Percentiles rank a stretch among this genome's conserved stretches.
These are phyloP conservation scores for Boletus speciosus DNA, from an alignment of 768 basidiomycete genomes.

Conservation along the genomic window DNA sequence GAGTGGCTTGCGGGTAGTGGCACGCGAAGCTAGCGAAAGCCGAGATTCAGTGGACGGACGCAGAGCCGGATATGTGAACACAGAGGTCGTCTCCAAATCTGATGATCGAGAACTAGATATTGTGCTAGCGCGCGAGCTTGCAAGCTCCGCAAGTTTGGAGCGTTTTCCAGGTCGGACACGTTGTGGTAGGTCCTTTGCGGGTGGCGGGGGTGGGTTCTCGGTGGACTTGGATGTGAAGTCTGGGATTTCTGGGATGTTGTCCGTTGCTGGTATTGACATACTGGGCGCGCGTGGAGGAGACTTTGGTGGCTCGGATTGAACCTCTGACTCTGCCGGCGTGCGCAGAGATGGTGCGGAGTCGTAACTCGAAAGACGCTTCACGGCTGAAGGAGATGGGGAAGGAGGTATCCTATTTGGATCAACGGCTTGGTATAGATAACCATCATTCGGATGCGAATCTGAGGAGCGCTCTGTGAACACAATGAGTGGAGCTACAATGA, in stretches of 20 bases:
- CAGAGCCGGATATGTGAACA: slow-evolving; percentile 69
- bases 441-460: neutral
- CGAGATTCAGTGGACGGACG: slow-evolving; percentile 64
- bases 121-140: slow-evolving; percentile 59
- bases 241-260: slow-evolving; percentile 54
- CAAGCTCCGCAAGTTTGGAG: slow-evolving; percentile 68
- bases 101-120: slow-evolving; percentile 52
- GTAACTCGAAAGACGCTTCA: slow-evolving; percentile 55
- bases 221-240: slow-evolving; percentile 50
- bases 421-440: slow-evolving; percentile 16
- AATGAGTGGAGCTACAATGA: slow-evolving; percentile 2
- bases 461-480: slow-evolving; percentile 18
- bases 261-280: slow-evolving; percentile 42
- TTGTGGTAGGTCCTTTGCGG: slow-evolving; percentile 21
- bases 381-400: slow-evolving; percentile 66
- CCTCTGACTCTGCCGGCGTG: slow-evolving; percentile 38
- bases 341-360: slow-evolving; percentile 55
- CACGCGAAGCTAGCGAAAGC: slow-evolving; percentile 28
- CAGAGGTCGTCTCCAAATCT: slow-evolving; percentile 52
- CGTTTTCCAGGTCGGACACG: slow-evolving; percentile 36
- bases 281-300: slow-evolving; percentile 41
- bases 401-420: slow-evolving; percentile 61
- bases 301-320: slow-evolving; percentile 32
- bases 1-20: slow-evolving; percentile 14
- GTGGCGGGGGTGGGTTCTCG: slow-evolving; percentile 24